Conservation (phyloP, 179 eudicot genomes). For the Gypsophila paniculata region DNA sequence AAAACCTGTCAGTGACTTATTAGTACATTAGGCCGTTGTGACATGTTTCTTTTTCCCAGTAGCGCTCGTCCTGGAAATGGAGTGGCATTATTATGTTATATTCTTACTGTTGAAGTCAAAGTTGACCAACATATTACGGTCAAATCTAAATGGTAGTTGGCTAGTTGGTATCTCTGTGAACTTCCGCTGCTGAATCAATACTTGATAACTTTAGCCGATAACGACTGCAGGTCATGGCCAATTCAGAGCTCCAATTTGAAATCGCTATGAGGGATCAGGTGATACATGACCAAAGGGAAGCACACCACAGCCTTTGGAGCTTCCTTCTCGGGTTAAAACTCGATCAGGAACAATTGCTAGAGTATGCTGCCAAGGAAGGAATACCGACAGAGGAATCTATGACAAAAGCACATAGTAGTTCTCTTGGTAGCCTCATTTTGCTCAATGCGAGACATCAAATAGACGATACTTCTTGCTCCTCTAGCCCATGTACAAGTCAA, state of each 20-base stretch:
- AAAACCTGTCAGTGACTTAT: too few relatives aligned
- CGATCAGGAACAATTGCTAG: slow-evolving; percentile 46
- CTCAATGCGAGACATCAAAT: slow-evolving; percentile 6
- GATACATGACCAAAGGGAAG: slow-evolving; percentile 61
- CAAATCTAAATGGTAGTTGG: too few relatives aligned
- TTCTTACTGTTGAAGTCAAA: too few relatives aligned
- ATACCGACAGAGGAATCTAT: slow-evolving; percentile 46
- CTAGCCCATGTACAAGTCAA: slow-evolving; percentile 11
- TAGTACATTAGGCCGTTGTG: too few relatives aligned
- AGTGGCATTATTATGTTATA: too few relatives aligned
- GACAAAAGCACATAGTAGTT: slow-evolving; percentile 22
- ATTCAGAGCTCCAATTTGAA: slow-evolving; percentile 78
- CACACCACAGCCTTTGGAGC: slow-evolving; percentile 62
- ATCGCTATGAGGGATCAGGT: slow-evolving; percentile 80
- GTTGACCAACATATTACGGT: too few relatives aligned
- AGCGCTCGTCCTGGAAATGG: too few relatives aligned
- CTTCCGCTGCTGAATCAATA: neutral
- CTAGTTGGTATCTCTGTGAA: neutral
- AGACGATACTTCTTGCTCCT: slow-evolving; percentile 13
- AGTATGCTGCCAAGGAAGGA: slow-evolving; percentile 58
- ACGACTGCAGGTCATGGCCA: slow-evolving; percentile 59
- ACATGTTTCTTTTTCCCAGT: too few relatives aligned
- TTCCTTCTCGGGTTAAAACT: slow-evolving; percentile 52
- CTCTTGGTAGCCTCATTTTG: slow-evolving; percentile 2
- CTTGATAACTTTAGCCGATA: neutral